Evolutionary conservation across 129 eudicot genomes (phyloP), one percentile per base, ranked within the genome.

Genomic region (Erigeron canadensis): DNA sequence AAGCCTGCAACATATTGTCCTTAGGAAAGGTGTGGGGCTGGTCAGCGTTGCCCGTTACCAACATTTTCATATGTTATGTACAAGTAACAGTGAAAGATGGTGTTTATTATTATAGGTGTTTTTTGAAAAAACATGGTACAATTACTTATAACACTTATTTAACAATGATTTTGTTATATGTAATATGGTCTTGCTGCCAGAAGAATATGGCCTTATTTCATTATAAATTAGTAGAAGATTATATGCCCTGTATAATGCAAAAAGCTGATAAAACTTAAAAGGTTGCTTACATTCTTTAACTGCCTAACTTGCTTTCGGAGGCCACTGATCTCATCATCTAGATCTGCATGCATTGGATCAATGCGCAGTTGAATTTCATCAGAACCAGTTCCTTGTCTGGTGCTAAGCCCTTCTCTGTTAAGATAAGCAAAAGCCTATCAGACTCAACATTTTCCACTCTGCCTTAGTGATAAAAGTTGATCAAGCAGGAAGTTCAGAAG

Each of bases 301-400:
- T 81, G 90, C 70, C 81, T 81, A 73, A 89, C 98, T 94, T 94
- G 96, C 44, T 78, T 78, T 22, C 88, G 88, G 54, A 94, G 98
- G 70, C 96, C 96, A 18, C 81, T 69, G 76, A 89, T 91, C 80
- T 94, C 93, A 22, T 87, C 89, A 75, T 89, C 98, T 51, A 89
- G 79, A 56, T 94, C 96, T 0, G 79, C 93, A 64, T 89, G 90
- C 87, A 89, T 79, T 34, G 93, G 93, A 82, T 94, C 96, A 56
- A 94, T 94, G 53, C 93, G 84, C 61, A 94, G 65, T 75, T 94
- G 98, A 50, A 94, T 79, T 83, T 94, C 96, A 79, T 94, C 92
- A 8, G 92, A 80, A 43, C 79, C 79, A 4, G 80, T 70, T 19
- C 77, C 92, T 39, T 82, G 77, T 71, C 98, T 81, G 77, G 96